Percentiles rank a stretch among this genome's conserved stretches.
Conservation (phyloP, 805 yeast genomes). For the Wickerhamiella azyma region DNA sequence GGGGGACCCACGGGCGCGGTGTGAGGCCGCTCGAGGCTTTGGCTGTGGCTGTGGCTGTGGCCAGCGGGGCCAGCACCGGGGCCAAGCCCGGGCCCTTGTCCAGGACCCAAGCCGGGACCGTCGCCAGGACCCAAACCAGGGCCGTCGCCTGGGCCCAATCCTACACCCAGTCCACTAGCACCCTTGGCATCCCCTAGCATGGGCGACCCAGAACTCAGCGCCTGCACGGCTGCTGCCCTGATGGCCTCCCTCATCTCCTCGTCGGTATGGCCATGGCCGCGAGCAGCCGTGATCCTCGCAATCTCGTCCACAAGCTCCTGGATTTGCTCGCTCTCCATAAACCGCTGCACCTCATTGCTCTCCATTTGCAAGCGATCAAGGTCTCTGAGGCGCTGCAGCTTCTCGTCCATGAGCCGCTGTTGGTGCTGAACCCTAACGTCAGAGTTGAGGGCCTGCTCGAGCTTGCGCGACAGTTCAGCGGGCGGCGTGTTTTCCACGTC, state of each 20-base stretch:
- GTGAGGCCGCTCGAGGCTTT: too few species aligned
- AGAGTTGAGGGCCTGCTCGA: neutral
- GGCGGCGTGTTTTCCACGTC: neutral
- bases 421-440: neutral
- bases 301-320: constrained; percentile 16
- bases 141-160: too few species aligned
- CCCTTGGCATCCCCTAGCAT: too few species aligned
- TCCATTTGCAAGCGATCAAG: constrained; percentile 54
- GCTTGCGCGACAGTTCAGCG: neutral
- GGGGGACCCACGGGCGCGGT: too few species aligned
- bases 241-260: constrained; percentile 4
- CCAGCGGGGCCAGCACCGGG: too few species aligned
- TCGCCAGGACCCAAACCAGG: too few species aligned
- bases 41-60: too few species aligned
- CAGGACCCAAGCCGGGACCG: too few species aligned
- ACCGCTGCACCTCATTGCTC: constrained; percentile 49
- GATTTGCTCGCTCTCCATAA: constrained; percentile 11
- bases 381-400: constrained; percentile 44
- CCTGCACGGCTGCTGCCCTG: neutral
- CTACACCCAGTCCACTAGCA: too few species aligned
- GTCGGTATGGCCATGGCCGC: constrained; percentile 2
- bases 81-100: too few species aligned
- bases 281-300: constrained; percentile 10
- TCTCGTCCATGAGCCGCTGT: neutral
- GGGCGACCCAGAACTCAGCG: neutral